Conservation (phyloP, 768 basidiomycete genomes). For the Phaffia tasmanica region DNA sequence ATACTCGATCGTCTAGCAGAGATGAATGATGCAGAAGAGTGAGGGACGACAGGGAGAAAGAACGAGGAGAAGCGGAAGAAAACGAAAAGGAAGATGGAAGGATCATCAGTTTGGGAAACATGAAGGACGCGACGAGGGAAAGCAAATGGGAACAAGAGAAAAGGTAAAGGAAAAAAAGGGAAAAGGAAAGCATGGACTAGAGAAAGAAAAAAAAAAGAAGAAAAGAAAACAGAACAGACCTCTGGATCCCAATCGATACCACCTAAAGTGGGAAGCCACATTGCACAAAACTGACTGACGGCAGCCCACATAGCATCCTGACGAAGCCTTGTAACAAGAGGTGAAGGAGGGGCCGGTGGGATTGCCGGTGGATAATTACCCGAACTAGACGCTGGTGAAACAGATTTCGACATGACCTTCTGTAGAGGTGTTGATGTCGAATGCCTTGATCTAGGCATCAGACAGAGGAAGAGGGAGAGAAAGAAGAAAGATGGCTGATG, state of each 20-base stretch:
- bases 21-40: not conserved
- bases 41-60: not conserved
- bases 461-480: too few species aligned
- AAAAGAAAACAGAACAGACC: slow-evolving; percentile 27
- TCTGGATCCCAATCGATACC: slow-evolving; percentile 54
- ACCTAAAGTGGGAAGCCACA: slow-evolving; percentile 53
- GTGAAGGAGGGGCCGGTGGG: slow-evolving; percentile 28
- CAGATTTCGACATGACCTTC: too few species aligned
- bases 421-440: too few species aligned
- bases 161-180: slow-evolving; percentile 19
- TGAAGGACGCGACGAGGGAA: not conserved
- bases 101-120: not conserved
- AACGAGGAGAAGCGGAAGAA: not conserved
- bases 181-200: slow-evolving; percentile 17
- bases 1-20: slow-evolving; percentile 60
- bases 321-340: slow-evolving; percentile 45
- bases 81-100: too few species aligned
- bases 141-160: not conserved
- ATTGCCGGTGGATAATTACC: slow-evolving; percentile 1
- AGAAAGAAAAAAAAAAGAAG: not conserved
- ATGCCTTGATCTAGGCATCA: too few species aligned
- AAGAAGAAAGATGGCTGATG: too few species aligned
- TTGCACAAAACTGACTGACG: slow-evolving; percentile 79
- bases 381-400: too few species aligned
- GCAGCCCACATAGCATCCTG: slow-evolving; percentile 87